phyloP scores from a whole-genome alignment of 2,329 filamentous ascomycete genomes.

The Chaetomium olivaceum region DNA sequence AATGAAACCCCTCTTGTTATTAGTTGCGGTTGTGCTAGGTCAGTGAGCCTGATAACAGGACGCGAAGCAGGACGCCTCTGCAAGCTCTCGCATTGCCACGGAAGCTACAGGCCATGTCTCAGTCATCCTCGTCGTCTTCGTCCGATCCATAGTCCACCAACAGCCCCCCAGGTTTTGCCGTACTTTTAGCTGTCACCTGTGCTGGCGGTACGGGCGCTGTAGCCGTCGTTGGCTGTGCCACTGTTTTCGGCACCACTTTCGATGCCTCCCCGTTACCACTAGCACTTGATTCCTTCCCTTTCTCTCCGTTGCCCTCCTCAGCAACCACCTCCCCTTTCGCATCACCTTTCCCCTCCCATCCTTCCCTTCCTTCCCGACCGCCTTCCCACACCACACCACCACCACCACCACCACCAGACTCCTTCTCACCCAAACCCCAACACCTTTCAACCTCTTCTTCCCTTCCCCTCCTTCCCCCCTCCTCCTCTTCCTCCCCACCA shows the following conservation, averaged over 20 bases:
- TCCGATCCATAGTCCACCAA: conserved; percentile 34
- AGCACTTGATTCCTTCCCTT: conserved; percentile 3
- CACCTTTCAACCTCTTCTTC: conserved; percentile 20
- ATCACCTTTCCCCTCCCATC: conserved; percentile 19
- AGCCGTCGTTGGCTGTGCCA: background rate
- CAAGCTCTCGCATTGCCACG: background rate
- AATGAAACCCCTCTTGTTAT: conserved; percentile 14
- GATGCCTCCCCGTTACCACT: background rate
- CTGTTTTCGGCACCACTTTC: conserved; percentile 1
- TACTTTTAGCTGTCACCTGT: background rate
- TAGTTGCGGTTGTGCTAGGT: background rate
- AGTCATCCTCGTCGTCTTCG: conserved; percentile 30
- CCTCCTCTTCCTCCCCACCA: conserved; percentile 41
- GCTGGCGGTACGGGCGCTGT: background rate
- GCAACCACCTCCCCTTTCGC: background rate
- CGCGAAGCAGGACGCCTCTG: background rate
- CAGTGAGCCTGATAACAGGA: too few species aligned
- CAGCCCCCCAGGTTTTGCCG: conserved; percentile 23
- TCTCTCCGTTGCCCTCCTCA: background rate
- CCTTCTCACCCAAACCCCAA: conserved; percentile 34
- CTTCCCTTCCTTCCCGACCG: conserved; percentile 29
- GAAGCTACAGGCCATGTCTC: conserved; percentile 1
- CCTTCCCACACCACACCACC: conserved; percentile 24
- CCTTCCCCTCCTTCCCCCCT: conserved; percentile 38
- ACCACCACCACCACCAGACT: conserved; percentile 16